phyloP scores from a whole-genome alignment of 2,329 filamentous ascomycete genomes.

The Claviceps spartinae region DNA sequence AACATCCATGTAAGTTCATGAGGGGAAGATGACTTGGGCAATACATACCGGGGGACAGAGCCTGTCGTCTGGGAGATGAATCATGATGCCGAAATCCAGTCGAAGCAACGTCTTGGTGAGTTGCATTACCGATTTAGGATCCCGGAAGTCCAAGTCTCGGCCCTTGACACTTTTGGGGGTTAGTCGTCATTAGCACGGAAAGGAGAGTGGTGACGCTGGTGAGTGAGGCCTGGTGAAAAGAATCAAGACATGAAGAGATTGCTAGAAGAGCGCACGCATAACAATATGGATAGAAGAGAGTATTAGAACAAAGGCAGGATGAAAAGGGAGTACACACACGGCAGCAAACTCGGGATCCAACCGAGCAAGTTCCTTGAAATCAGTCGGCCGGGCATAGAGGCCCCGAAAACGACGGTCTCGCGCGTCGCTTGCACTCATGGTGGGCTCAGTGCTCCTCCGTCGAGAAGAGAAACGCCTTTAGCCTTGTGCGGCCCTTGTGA shows the following conservation, averaged over 20 bases:
- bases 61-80: constrained; percentile 62
- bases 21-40: constrained; percentile 7
- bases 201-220: too few relatives aligned
- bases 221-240: too few relatives aligned
- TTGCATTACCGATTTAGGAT: constrained; percentile 64
- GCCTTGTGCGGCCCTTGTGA: neutral
- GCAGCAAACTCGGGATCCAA: constrained; percentile 28
- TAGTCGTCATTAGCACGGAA: neutral
- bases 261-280: too few relatives aligned
- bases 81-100: constrained; percentile 56
- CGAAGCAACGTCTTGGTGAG: constrained; percentile 69
- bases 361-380: constrained; percentile 29
- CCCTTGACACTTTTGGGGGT: constrained; percentile 13
- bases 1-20: neutral
- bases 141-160: constrained; percentile 61
- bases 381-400: constrained; percentile 26
- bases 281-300: neutral
- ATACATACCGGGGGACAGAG: constrained; percentile 65
- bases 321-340: constrained; percentile 19
- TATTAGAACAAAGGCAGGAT: neutral
- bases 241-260: too few relatives aligned
- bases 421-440: neutral
- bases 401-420: constrained; percentile 21
- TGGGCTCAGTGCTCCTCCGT: neutral
- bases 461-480: neutral